Evolutionary conservation across 352 stramenopile genomes (phyloP), one percentile per base, ranked within the genome.

Genomic region (Globisporangium alternatum): DNA sequence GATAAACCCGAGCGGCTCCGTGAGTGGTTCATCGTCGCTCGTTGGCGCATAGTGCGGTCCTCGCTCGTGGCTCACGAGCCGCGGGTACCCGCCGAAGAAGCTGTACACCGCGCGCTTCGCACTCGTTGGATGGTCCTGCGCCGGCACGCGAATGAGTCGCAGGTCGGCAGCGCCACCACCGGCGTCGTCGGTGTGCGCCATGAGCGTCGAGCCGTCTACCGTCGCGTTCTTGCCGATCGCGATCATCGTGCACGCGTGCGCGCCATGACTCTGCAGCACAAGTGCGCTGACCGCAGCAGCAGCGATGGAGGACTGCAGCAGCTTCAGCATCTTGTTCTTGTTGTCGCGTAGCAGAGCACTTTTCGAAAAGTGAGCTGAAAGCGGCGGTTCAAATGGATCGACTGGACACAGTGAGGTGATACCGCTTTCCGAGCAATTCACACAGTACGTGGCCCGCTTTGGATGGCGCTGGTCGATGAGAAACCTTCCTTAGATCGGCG

Each of bases 71-170:
- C 71, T 70, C 48, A 97, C 81, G 19, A 95, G 70, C 15, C 84
- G 74, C 6, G 89, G 89, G 56, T 87, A 97, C 4, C 86, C 86
- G 47, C 79, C 75, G 21, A 79, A 76, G 64, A 91, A 81, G 62
- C 81, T 85, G 70, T 89, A 94, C 39, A 96, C 74, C 0, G 82
- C 72, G 0, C 87, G 81, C 30, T 73, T 66, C 5, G 75, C 67
- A 13, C 67, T 75, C 1, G 57, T 17, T 0, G 63, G 52, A 56
- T 92, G 77, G 48, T 97, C 81, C 31, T 80, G 70, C 1, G 93
- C 93, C 10, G 94, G 94, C 33, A 99, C 90, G 37, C 88, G 89
- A 53, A 97, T 88, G 28, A 98, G 77, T 12, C 95, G 87, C 25
- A 97, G 78, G 66, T 98, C 94, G 19, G 91, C 91, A 5, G 91